These are phyloP conservation scores for Physcia stellaris DNA, from an alignment of 495 filamentous ascomycete species.

Conservation along the genomic window DNA sequence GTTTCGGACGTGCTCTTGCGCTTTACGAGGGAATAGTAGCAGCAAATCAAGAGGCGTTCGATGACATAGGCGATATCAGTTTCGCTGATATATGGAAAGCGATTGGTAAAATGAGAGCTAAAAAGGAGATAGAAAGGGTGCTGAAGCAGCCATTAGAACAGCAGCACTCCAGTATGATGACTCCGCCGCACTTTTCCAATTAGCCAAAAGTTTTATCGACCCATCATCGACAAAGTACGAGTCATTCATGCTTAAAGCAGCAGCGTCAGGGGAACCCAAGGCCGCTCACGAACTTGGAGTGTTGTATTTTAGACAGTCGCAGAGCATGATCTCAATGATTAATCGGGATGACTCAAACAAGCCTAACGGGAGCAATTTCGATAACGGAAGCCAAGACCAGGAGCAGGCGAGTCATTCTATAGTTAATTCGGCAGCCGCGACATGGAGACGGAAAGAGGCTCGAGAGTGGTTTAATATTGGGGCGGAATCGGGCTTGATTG, in stretches of 20 bases:
- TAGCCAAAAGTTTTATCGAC: background rate
- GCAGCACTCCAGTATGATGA: background rate
- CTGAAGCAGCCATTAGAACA: background rate
- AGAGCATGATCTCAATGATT: background rate
- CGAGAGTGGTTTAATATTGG: background rate
- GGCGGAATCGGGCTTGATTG: background rate
- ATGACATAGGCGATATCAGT: too few species aligned
- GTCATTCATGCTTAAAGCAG: background rate
- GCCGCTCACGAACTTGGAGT: background rate
- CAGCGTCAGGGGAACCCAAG: background rate
- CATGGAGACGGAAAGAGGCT: too few species aligned
- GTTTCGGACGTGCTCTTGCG: background rate
- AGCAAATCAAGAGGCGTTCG: too few species aligned
- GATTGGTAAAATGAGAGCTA: background rate
- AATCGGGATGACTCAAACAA: background rate
- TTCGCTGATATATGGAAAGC: slow-evolving; percentile 4
- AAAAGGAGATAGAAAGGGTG: background rate
- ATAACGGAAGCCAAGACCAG: background rate
- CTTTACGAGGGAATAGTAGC: too few species aligned
- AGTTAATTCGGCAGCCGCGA: background rate
- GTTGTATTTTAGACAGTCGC: background rate
- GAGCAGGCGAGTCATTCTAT: background rate
- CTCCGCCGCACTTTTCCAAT: background rate
- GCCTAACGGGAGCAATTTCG: background rate
- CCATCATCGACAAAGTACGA: background rate